Evolutionary conservation across 805 yeast genomes (phyloP).

Genomic region (Martiniozyma abietophila): DNA sequence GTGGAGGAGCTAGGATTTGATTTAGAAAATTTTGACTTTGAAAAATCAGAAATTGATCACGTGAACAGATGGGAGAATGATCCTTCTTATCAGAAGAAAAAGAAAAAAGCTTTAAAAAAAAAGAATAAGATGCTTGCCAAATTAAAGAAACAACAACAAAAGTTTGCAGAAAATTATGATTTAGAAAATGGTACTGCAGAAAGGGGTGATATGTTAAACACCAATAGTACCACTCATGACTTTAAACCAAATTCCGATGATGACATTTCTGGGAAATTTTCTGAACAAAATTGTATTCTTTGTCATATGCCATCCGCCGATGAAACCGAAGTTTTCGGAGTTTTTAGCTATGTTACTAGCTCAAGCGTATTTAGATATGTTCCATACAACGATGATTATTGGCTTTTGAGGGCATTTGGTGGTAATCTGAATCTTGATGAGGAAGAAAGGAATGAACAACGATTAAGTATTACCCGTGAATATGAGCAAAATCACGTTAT

Average conservation of each 20-base stretch:
- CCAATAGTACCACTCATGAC: constrained; percentile 16
- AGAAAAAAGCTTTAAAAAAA: constrained; percentile 58
- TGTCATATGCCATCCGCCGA: constrained; percentile 65
- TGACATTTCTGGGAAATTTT: constrained; percentile 41
- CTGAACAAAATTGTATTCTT: constrained; percentile 66
- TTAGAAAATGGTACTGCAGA: constrained; percentile 26
- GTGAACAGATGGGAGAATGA: constrained; percentile 19
- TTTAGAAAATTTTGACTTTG: constrained; percentile 3
- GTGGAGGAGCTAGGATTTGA: too few relatives aligned
- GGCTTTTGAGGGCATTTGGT: constrained; percentile 57
- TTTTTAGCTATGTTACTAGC: constrained; percentile 52
- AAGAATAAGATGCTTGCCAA: constrained; percentile 67
- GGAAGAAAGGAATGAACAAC: not conserved
- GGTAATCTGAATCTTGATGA: constrained; percentile 36
- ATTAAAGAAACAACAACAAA: constrained; percentile 68
- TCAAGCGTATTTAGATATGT: constrained; percentile 53
- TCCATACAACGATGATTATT: constrained; percentile 49
- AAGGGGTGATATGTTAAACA: constrained; percentile 22
- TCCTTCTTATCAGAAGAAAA: constrained; percentile 47
- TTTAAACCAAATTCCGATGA: constrained; percentile 3
- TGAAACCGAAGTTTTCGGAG: constrained; percentile 62
- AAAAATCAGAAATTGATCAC: constrained; percentile 5
- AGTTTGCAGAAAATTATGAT: constrained; percentile 51
- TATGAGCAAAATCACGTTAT: constrained; percentile 34
- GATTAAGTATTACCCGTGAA: constrained; percentile 25